Base-by-base conservation (phyloP, 257 asterid species). In the Nicotiana knightiana region DNA sequence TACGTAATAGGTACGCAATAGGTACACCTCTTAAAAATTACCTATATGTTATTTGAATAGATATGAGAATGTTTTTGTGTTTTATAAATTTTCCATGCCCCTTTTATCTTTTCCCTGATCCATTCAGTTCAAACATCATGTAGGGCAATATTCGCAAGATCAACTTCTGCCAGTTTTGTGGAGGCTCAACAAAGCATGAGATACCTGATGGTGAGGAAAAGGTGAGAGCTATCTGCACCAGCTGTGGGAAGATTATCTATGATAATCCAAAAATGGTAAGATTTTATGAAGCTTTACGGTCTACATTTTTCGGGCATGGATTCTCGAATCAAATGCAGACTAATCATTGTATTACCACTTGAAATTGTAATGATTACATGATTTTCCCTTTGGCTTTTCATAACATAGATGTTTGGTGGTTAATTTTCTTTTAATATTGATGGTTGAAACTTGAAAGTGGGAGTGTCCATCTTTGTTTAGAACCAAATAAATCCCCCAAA, bases 191-290 rank as follows among this genome's bases (percentile, higher is more conserved):
- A 64, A 96, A 94, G 93, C 91, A 94, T 28, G 98, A 92, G 90
- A 88, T 90, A 86, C 98, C 98, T 57, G 90, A 91, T 73, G 99
- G 99, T 81, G 99, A 94, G 84, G 98, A 96, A 83, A 94, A 91
- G 85, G 80, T 67, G 43, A 88, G 99, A 85, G 98, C 97, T 81
- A 88, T 96, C 76, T 96, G 98, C 91, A 91, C 98, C 33, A 64
- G 37, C 15, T 96, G 98, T 82, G 97, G 95, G 79, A 91, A 82
- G 85, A 88, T 94, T 76, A 80, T 91, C 37, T 96, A 96, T 57
- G 99, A 94, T 90, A 96, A 96, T 84, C 99, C 99, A 11, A 96
- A 96, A 89, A 94, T 96, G 97, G 99, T 93, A 87, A 88, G 90
- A 33, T 48, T 81, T 65, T 57, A 48, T 24, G 26, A 21, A 46